Percentiles rank a stretch among this genome's conserved stretches.
phyloP scores from a whole-genome alignment of 306 rosid species.

The Sesbania bispinosa region DNA sequence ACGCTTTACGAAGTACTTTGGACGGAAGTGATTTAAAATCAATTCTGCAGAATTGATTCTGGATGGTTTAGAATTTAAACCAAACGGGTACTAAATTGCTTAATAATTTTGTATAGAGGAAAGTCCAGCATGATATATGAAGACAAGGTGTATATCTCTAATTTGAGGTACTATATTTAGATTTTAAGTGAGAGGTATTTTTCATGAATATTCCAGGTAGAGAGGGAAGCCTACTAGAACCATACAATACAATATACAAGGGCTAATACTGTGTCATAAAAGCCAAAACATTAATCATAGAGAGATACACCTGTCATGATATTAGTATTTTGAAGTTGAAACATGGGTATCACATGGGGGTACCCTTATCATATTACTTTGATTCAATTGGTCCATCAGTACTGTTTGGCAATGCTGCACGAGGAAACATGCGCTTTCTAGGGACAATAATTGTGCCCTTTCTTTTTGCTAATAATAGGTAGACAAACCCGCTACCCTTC shows the following conservation, averaged over 20 bases:
- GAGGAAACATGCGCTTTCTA: conserved; percentile 36
- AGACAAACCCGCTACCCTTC: conserved; percentile 10
- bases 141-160: too few relatives aligned
- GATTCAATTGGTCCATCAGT: conserved; percentile 36
- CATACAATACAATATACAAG: not conserved
- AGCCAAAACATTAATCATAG: conserved; percentile 19
- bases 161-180: too few relatives aligned
- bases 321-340: conserved; percentile 5
- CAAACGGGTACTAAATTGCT: not conserved
- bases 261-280: not conserved
- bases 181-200: not conserved
- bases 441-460: conserved; percentile 33
- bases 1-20: too few relatives aligned
- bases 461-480: conserved; percentile 31
- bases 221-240: not conserved
- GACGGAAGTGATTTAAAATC: too few relatives aligned
- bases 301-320: conserved; percentile 26
- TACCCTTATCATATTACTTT: conserved; percentile 9
- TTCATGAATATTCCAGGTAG: conserved; percentile 1
- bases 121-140: too few relatives aligned
- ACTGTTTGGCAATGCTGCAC: conserved; percentile 31
- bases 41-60: too few relatives aligned
- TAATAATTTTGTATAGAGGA: not conserved
- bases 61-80: too few relatives aligned
- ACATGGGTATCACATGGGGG: conserved; percentile 41